phyloP scores from a whole-genome alignment of 2,329 filamentous ascomycete species.

The Colletotrichum theobromicola region DNA sequence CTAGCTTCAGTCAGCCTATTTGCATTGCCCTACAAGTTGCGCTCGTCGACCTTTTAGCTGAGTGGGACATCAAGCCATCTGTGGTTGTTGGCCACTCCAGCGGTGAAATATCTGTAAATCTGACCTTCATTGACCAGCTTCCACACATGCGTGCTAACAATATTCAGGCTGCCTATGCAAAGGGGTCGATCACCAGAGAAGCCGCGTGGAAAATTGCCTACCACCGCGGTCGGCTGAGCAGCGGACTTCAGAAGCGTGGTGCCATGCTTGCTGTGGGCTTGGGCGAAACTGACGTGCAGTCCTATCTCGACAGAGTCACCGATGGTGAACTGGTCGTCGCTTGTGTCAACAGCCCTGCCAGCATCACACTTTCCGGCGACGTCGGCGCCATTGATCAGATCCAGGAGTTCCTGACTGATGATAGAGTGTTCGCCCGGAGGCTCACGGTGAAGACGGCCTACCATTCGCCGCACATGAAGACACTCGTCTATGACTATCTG shows the following conservation, averaged over 20 bases:
- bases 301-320: not conserved
- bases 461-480: not conserved
- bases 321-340: constrained; percentile 14
- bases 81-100: constrained; percentile 39
- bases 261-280: constrained; percentile 41
- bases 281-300: constrained; percentile 36
- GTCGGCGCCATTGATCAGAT: constrained; percentile 47
- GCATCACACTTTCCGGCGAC: constrained; percentile 56
- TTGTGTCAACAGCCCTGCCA: constrained; percentile 58
- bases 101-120: constrained; percentile 38
- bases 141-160: not conserved
- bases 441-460: not conserved
- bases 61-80: constrained; percentile 30
- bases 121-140: not conserved
- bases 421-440: not conserved
- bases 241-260: not conserved
- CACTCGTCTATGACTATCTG: not conserved
- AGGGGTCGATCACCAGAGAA: constrained; percentile 40
- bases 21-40: constrained; percentile 49
- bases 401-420: constrained; percentile 32
- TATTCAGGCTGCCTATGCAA: constrained; percentile 48
- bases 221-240: constrained; percentile 40
- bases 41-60: constrained; percentile 37
- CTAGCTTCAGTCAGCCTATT: constrained; percentile 36
- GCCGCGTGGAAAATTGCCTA: constrained; percentile 55